Conservation (phyloP, 164 flowering plant species). For the Magnolia changhungtana region DNA sequence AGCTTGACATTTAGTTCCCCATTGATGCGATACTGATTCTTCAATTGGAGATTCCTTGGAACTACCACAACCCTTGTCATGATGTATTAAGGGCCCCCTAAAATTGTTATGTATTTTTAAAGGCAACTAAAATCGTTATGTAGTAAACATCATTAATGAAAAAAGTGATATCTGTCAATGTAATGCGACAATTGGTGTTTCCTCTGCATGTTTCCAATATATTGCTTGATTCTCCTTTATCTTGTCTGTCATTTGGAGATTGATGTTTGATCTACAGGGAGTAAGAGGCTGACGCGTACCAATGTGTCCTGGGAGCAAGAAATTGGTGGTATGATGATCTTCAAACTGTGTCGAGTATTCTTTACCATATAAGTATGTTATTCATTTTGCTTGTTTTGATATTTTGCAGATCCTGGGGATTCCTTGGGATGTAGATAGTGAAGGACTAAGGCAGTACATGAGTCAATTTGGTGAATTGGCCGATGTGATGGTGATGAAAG, state of each 20-base stretch:
- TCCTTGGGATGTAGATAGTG: slow-evolving; percentile 37
- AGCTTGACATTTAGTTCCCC: not conserved
- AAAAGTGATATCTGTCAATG: not conserved
- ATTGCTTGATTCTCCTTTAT: not conserved
- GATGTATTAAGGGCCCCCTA: no score
- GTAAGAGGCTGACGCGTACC: not conserved
- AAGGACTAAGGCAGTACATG: slow-evolving; percentile 36
- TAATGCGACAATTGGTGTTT: not conserved
- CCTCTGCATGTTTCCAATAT: not conserved
- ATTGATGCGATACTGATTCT: not conserved
- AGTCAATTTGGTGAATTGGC: slow-evolving; percentile 36
- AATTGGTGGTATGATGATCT: slow-evolving; percentile 17
- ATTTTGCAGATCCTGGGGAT: slow-evolving; percentile 29
- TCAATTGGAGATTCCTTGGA: not conserved
- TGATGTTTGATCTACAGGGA: slow-evolving; percentile 6
- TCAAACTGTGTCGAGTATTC: not conserved
- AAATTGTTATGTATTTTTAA: no score
- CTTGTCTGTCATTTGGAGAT: not conserved
- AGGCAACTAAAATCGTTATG: no score
- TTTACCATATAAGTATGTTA: not conserved
- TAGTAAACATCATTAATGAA: not conserved
- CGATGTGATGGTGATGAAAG: slow-evolving; percentile 38
- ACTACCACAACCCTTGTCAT: no score
- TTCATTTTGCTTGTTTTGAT: not conserved
- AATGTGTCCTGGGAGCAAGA: slow-evolving; percentile 15